Conservation (phyloP, 1,139 yeast species). For the Kodamaea sp. region DNA sequence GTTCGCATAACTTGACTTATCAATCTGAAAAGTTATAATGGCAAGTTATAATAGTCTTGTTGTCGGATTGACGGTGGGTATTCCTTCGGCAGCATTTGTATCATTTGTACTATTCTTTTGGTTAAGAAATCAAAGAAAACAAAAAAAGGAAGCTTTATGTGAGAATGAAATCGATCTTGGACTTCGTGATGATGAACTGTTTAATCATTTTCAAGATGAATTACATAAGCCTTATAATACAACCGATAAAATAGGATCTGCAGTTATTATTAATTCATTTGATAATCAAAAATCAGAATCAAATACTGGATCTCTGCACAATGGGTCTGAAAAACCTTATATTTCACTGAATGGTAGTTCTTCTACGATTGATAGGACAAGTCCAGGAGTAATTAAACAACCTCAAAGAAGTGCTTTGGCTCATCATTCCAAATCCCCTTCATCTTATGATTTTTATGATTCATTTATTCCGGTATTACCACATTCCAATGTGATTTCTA, state of each 20-base stretch:
- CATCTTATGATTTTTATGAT: constrained; percentile 44
- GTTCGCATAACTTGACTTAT: too few species aligned
- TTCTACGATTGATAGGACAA: constrained; percentile 9
- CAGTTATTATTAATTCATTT: background rate
- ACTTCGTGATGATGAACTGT: constrained; percentile 37
- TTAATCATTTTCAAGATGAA: constrained; percentile 36
- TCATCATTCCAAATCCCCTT: constrained; percentile 19
- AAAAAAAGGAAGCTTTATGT: constrained; percentile 29
- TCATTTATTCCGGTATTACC: constrained; percentile 38
- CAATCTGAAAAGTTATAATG: constrained; percentile 2
- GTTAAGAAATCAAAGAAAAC: constrained; percentile 32
- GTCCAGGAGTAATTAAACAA: background rate
- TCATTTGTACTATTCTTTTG: constrained; percentile 20
- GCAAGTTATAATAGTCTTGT: constrained; percentile 18
- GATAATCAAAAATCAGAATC: background rate
- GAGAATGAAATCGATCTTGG: constrained; percentile 36
- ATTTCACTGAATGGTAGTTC: constrained; percentile 11
- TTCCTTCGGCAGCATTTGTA: constrained; percentile 34
- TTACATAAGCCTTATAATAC: constrained; percentile 25
- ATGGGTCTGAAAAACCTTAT: constrained; percentile 10
- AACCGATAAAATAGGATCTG: constrained; percentile 2
- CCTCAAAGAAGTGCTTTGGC: constrained; percentile 2
- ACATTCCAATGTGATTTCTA: background rate
- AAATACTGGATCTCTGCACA: background rate
- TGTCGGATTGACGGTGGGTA: constrained; percentile 44